Conservation (phyloP, 805 yeast species). For the Torulaspora maleeae region DNA sequence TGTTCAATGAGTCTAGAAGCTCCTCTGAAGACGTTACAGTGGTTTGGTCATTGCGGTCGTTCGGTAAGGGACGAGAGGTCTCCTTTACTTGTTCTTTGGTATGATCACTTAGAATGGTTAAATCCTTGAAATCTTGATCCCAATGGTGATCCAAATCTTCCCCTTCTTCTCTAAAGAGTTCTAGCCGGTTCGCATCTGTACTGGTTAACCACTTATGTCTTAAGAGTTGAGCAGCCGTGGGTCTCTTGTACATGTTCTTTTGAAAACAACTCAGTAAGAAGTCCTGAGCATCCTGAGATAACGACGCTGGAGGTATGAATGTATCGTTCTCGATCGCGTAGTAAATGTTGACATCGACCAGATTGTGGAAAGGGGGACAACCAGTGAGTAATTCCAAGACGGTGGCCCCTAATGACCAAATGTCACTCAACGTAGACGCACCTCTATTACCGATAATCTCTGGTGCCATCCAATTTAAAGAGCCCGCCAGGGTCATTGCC, state of each 20-base stretch:
- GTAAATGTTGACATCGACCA: constrained; percentile 35
- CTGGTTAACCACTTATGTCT: constrained; percentile 49
- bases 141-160: constrained; percentile 23
- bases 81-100: neutral
- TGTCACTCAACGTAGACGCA: constrained; percentile 82
- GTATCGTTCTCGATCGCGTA: constrained; percentile 40
- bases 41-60: neutral
- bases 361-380: constrained; percentile 77
- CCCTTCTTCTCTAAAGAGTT: constrained; percentile 24
- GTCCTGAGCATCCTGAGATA: constrained; percentile 52
- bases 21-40: constrained; percentile 1
- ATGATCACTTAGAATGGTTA: neutral
- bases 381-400: constrained; percentile 81
- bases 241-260: constrained; percentile 63
- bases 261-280: constrained; percentile 68
- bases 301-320: constrained; percentile 34
- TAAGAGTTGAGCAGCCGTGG: constrained; percentile 57
- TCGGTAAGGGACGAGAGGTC: neutral
- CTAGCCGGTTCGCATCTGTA: constrained; percentile 18
- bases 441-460: constrained; percentile 84
- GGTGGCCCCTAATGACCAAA: constrained; percentile 95
- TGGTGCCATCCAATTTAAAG: constrained; percentile 99
- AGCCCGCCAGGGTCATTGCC: constrained; percentile 62
- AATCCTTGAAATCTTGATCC: constrained; percentile 31
- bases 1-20: neutral